Percentiles rank a stretch among this genome's conserved stretches.
Conservation (phyloP, 495 filamentous ascomycete genomes). For the Bryoglossum gracile region DNA sequence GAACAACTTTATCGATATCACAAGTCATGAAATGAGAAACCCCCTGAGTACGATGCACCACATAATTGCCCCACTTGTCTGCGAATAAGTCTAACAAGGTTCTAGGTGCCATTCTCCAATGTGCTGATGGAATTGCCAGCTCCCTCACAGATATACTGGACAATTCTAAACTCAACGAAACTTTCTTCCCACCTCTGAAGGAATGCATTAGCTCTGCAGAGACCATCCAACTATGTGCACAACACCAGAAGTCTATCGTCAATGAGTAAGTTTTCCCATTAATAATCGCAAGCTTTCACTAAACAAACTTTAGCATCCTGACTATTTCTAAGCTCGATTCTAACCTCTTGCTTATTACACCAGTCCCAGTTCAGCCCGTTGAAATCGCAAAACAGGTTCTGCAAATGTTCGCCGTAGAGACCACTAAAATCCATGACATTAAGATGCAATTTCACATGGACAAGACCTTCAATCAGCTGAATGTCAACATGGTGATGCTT, state of each 20-base stretch:
- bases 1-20: conserved; percentile 86
- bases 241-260: conserved; percentile 71
- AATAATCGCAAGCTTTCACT: not conserved
- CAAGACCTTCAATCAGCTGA: conserved; percentile 50
- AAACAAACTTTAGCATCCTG: conserved; percentile 40
- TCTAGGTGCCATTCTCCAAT: conserved; percentile 64
- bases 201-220: conserved; percentile 65
- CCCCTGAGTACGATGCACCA: conserved; percentile 41
- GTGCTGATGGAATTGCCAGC: conserved; percentile 45
- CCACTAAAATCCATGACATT: conserved; percentile 61
- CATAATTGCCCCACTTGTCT: not conserved
- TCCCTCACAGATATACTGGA: conserved; percentile 6
- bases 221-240: conserved; percentile 73
- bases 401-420: conserved; percentile 73
- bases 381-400: conserved; percentile 56
- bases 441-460: conserved; percentile 58
- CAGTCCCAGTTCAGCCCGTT: conserved; percentile 64
- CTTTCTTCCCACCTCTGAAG: conserved; percentile 30
- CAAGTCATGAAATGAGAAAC: conserved; percentile 79
- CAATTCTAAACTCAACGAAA: not conserved
- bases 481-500: conserved; percentile 65
- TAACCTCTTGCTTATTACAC: conserved; percentile 65
- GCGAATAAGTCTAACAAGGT: not conserved
- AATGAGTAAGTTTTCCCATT: conserved; percentile 31
- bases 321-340: conserved; percentile 83